Percentiles rank a stretch among this genome's conserved stretches.
phyloP scores from a whole-genome alignment of 352 stramenopile species.

The Pythium apleroticum region DNA sequence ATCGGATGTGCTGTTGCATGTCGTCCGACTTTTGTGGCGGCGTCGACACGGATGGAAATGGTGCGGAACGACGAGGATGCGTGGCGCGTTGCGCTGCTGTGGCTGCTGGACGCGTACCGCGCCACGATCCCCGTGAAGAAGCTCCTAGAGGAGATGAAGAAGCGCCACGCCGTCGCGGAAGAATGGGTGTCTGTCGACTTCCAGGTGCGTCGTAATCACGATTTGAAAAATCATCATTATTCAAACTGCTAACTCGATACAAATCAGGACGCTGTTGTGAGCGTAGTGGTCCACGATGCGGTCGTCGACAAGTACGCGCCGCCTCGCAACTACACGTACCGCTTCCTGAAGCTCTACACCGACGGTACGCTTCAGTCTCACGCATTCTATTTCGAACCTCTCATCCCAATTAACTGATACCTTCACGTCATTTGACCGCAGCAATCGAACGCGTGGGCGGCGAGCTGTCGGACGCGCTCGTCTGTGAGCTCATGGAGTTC shows the following conservation, averaged over 20 bases:
- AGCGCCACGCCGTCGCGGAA: slow-evolving; percentile 20
- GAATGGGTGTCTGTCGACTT: slow-evolving; percentile 53
- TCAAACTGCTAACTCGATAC: neutral
- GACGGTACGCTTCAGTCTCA: slow-evolving; percentile 35
- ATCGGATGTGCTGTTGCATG: neutral
- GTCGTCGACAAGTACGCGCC: slow-evolving; percentile 65
- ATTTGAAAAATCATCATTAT: neutral
- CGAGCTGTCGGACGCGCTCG: slow-evolving; percentile 57
- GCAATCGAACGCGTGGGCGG: slow-evolving; percentile 48
- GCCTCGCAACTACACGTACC: slow-evolving; percentile 60
- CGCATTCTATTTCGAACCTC: too few species aligned
- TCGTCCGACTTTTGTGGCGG: neutral
- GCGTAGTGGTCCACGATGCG: slow-evolving; percentile 47
- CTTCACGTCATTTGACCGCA: slow-evolving; percentile 14
- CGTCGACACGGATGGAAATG: neutral
- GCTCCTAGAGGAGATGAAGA: slow-evolving; percentile 41
- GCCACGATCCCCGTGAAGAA: slow-evolving; percentile 56
- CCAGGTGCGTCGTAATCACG: slow-evolving; percentile 38
- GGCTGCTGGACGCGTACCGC: slow-evolving; percentile 60
- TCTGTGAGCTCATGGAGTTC: slow-evolving; percentile 56
- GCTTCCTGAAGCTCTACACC: slow-evolving; percentile 69
- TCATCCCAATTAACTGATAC: neutral
- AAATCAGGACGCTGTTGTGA: slow-evolving; percentile 51
- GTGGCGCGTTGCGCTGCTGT: slow-evolving; percentile 23
- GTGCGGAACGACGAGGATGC: neutral